Base-by-base conservation (phyloP, 495 filamentous ascomycete species). In the Aspergillus panamensis region DNA sequence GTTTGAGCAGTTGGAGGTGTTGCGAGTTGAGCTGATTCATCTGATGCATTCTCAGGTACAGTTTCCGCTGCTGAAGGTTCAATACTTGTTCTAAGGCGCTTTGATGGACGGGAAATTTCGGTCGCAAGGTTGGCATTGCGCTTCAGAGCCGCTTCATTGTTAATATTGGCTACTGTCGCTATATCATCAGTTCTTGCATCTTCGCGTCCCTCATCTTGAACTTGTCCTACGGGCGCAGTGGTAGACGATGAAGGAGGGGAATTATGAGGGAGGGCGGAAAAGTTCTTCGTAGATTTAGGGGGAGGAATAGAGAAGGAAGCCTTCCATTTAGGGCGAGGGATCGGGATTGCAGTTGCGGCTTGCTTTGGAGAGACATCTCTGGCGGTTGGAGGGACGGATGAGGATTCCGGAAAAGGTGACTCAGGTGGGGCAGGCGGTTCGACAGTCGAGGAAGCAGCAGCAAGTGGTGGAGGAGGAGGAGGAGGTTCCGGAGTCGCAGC, bases 321-420 rank as follows among this genome's bases (percentile, higher is more conserved):
- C 51, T 68, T 75, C 30, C 59, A 64, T 25, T 70, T 73, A 0
- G 70, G 67, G 3, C n/a, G 61, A 53, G 70, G 69, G 19, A 71
- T 64, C 8, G 71, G 63, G 43, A 72, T 66, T 25, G 68, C 49
- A 7, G 65, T 67, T 30, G 63, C 55, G 47, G 51, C 37, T n/a
- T 55, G 55, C 44, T 43, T 44, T 5, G 56, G 56, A 13, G 53
- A 53, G 16, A 43, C 33, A 33, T 52, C 8, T 39, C 35, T 49
- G 12, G 29, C n/a, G 32, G n/a, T 12, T 44, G 53, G 8, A 16
- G 19, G 37, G 13, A 25, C 47, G 17, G 48, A 42, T 19, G 57
- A 31, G 29, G 60, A 37, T 13, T 67, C 54, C 21, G 60, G 53
- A 42, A 60, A 35, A 2, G 66, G 48, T 40, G 62, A 19, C 57